Percentiles rank a stretch among this genome's conserved stretches.
phyloP scores from a whole-genome alignment of 495 filamentous ascomycete genomes.

The Aspergillus nidulans region DNA sequence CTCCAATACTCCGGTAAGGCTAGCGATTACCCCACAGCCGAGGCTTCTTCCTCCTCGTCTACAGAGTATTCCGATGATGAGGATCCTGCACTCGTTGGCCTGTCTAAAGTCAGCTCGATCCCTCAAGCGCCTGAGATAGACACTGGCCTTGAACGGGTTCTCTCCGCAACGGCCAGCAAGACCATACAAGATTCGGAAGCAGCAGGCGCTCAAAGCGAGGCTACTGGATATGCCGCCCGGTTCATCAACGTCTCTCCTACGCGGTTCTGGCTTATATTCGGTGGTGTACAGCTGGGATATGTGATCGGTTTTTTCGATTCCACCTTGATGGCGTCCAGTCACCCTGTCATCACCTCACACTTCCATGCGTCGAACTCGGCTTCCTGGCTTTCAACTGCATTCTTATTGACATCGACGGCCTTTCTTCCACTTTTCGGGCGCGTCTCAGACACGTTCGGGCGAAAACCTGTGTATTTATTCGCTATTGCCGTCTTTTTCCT shows the following conservation, averaged over 20 bases:
- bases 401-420: constrained; percentile 69
- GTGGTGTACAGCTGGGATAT: constrained; percentile 43
- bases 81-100: constrained; percentile 19
- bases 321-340: constrained; percentile 76
- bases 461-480: constrained; percentile 65
- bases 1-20: constrained; percentile 8
- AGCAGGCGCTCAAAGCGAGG: constrained; percentile 12
- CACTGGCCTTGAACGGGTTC: constrained; percentile 24
- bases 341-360: constrained; percentile 77
- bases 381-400: constrained; percentile 78
- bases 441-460: constrained; percentile 66
- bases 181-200: constrained; percentile 11
- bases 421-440: constrained; percentile 71
- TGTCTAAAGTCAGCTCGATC: constrained; percentile 28
- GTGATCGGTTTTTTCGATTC: constrained; percentile 63
- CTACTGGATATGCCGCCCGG: constrained; percentile 26
- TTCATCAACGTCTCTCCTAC: constrained; percentile 43
- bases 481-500: constrained; percentile 59
- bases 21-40: background rate
- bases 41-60: constrained; percentile 18
- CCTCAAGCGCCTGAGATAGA: constrained; percentile 31
- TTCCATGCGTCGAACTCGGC: constrained; percentile 71
- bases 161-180: constrained; percentile 16
- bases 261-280: constrained; percentile 52
- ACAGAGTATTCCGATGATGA: constrained; percentile 14